phyloP scores from a whole-genome alignment of 371 early-diverging fungal species.

The Rhizopus microsporus region DNA sequence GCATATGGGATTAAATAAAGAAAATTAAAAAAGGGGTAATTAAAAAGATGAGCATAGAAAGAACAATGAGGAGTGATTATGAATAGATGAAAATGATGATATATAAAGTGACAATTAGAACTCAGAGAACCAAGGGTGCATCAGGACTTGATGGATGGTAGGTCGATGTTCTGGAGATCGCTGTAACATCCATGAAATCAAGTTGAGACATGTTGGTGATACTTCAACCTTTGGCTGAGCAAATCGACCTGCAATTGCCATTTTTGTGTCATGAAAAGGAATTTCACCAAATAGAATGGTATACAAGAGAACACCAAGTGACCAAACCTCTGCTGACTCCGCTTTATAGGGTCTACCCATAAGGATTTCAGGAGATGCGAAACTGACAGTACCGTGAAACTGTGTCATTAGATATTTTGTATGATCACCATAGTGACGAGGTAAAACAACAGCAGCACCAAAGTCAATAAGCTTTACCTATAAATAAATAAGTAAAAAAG shows the following conservation, averaged over 20 bases:
- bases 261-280: slow-evolving; percentile 65
- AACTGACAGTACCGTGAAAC: slow-evolving; percentile 68
- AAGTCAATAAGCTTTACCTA: slow-evolving; percentile 81
- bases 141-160: slow-evolving; percentile 61
- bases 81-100: not conserved
- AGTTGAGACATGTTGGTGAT: slow-evolving; percentile 53
- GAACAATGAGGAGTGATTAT: not conserved
- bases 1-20: slow-evolving; percentile 5
- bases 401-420: slow-evolving; percentile 48
- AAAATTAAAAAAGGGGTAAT: not conserved
- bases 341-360: slow-evolving; percentile 68
- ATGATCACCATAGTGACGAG: slow-evolving; percentile 46
- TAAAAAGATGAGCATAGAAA: not conserved
- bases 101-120: not conserved
- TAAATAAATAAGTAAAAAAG: not conserved
- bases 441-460: slow-evolving; percentile 71
- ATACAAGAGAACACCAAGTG: slow-evolving; percentile 76
- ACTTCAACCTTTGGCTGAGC: slow-evolving; percentile 43
- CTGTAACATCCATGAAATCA: slow-evolving; percentile 69
- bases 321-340: slow-evolving; percentile 83
- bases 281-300: slow-evolving; percentile 75
- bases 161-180: slow-evolving; percentile 58
- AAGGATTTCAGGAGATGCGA: slow-evolving; percentile 83
- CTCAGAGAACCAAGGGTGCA: slow-evolving; percentile 64
- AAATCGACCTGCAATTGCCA: slow-evolving; percentile 47